Evolutionary conservation across 2,329 filamentous ascomycete species (phyloP).

Genomic region (Leptographium galeiforme): DNA sequence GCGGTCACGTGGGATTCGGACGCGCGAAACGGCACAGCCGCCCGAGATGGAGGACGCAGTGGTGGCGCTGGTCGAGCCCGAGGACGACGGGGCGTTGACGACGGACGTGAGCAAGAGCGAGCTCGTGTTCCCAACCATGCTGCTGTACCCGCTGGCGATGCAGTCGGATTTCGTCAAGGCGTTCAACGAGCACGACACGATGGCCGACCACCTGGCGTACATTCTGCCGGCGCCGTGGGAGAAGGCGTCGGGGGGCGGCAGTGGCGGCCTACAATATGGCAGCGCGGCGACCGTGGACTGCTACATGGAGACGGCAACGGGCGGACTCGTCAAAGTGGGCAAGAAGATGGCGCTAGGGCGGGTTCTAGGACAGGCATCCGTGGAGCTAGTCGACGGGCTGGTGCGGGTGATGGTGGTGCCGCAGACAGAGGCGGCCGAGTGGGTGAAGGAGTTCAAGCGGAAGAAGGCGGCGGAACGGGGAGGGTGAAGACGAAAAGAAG

Average conservation of each 20-base stretch:
- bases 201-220: slow-evolving; percentile 69
- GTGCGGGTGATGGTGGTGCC: slow-evolving; percentile 76
- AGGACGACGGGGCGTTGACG: slow-evolving; percentile 26
- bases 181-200: slow-evolving; percentile 62
- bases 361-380: slow-evolving; percentile 55
- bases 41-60: slow-evolving; percentile 80
- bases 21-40: slow-evolving; percentile 52
- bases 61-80: slow-evolving; percentile 47
- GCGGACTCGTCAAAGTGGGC: slow-evolving; percentile 78
- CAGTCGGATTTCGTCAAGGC: slow-evolving; percentile 87
- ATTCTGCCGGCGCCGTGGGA: slow-evolving; percentile 90
- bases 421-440: slow-evolving; percentile 51
- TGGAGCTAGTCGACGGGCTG: slow-evolving; percentile 79
- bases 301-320: slow-evolving; percentile 71
- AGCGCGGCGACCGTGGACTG: slow-evolving; percentile 57
- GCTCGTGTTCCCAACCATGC: slow-evolving; percentile 63
- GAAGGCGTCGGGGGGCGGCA: slow-evolving; percentile 25
- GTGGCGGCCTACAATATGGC: slow-evolving; percentile 44
- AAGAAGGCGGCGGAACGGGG: slow-evolving; percentile 21
- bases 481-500: not conserved
- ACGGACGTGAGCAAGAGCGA: slow-evolving; percentile 53
- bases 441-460: slow-evolving; percentile 74
- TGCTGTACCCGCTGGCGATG: slow-evolving; percentile 72
- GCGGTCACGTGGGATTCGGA: slow-evolving; percentile 54
- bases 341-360: slow-evolving; percentile 69